Base-by-base conservation (phyloP, 2,329 filamentous ascomycete genomes). In the Diaporthe aspalathi region DNA sequence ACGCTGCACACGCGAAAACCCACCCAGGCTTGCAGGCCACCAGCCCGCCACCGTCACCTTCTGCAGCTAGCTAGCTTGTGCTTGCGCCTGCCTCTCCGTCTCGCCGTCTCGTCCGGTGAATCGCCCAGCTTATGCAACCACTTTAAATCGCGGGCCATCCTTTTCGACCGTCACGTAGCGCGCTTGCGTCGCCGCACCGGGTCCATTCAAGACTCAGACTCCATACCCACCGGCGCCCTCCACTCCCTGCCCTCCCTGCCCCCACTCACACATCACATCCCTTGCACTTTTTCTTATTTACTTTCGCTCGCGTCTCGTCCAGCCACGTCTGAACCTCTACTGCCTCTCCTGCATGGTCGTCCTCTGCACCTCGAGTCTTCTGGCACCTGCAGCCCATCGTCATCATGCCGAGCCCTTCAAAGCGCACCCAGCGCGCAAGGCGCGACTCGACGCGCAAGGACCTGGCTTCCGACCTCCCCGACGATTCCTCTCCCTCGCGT, bases 401-500 rank as follows among this genome's bases (percentile, higher is more conserved):
- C 73, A 72, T 72, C 74, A 77, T 74, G 79, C 77, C 79, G 56
- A 77, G 79, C 54, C 78, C 79, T 35, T 74, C 74, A 62, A 78
- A 80, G 74, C 76, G 79, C 52, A 74, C 75, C 2, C 77, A 79
- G 74, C 78, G 80, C 70, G 73, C 76, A 40, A 78, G 78, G 68
- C 76, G 78, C 71, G 79, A 80, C 40, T 74, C 78, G 71, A 68
- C 68, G 72, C 78, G 78, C 74, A 79, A 77, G 70, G 80, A 81
- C 38, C 72, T 76, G 20, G 71, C 67, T 38, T 49, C 71, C 54
- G 77, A 78, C 27, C 75, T 75, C 49, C 76, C 74, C 63, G 84
- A 87, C 53, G 84, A 86, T 57, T 88, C 89, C 32, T 91, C 89
- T 5, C 89, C 89, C 17, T 87, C 85, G 71, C 86, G 89, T 68